phyloP scores from a whole-genome alignment of 495 filamentous ascomycete genomes.

The Penicillium dipodomyicola region DNA sequence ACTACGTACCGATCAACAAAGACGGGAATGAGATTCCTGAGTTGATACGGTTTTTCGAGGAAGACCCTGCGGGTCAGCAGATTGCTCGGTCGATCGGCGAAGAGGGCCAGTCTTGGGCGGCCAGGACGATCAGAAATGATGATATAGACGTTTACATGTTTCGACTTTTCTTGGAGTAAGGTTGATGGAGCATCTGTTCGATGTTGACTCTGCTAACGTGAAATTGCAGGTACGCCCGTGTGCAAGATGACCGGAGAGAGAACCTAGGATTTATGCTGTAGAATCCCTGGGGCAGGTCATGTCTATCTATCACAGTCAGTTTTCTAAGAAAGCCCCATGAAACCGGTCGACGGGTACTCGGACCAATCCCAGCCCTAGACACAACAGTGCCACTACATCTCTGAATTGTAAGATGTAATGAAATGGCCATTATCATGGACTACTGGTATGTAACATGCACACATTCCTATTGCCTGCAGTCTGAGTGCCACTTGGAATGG shows the following conservation, averaged over 20 bases:
- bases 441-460: neutral
- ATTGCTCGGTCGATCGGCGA: constrained; percentile 40
- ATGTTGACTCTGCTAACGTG: constrained; percentile 2
- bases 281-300: neutral
- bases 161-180: constrained; percentile 42
- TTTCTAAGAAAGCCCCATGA: neutral
- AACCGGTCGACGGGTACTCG: neutral
- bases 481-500: neutral
- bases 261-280: neutral
- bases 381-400: neutral
- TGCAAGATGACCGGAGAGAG: constrained; percentile 17
- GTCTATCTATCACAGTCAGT: too few species aligned
- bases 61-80: constrained; percentile 30
- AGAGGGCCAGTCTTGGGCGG: constrained; percentile 41
- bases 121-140: constrained; percentile 31
- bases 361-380: neutral
- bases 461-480: neutral
- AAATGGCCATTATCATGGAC: neutral
- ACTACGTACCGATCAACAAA: constrained; percentile 51
- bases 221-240: constrained; percentile 12
- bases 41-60: constrained; percentile 38
- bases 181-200: neutral
- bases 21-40: constrained; percentile 47
- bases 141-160: constrained; percentile 44
- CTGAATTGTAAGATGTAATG: too few species aligned